Conservation (phyloP, 768 basidiomycete species). For the Termitomyces sp. region DNA sequence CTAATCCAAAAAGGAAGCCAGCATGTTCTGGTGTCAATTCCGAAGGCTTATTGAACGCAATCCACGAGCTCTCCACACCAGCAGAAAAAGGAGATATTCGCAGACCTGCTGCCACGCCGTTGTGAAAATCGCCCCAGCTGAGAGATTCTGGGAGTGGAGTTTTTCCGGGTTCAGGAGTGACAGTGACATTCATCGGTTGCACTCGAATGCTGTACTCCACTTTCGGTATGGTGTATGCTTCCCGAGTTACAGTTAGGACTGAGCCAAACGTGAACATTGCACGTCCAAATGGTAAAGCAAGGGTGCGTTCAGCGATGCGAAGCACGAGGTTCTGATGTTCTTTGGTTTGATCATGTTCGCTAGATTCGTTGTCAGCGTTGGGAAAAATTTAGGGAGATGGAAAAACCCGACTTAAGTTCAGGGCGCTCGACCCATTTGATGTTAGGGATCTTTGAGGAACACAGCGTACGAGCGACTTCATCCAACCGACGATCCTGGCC, state of each 20-base stretch:
- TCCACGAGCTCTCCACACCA: conserved; percentile 91
- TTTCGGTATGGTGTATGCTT: conserved; percentile 77
- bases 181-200: conserved; percentile 65
- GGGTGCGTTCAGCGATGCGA: conserved; percentile 80
- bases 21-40: conserved; percentile 92
- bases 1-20: conserved; percentile 92
- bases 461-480: conserved; percentile 89
- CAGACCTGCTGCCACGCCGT: conserved; percentile 90
- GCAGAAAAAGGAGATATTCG: conserved; percentile 73
- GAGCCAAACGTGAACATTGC: conserved; percentile 92
- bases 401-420: conserved; percentile 57
- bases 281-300: conserved; percentile 87
- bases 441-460: conserved; percentile 67
- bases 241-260: conserved; percentile 67
- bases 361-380: conserved; percentile 24
- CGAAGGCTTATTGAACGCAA: conserved; percentile 90
- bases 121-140: conserved; percentile 97
- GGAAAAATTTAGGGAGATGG: neutral
- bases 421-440: conserved; percentile 65
- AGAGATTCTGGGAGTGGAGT: conserved; percentile 63
- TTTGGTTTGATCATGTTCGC: conserved; percentile 84
- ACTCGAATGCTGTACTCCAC: conserved; percentile 73
- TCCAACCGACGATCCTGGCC: conserved; percentile 86
- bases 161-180: conserved; percentile 69
- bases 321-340: conserved; percentile 82